Conservation (phyloP, 208 protist genomes). For the Trypanosoma scelopori region DNA sequence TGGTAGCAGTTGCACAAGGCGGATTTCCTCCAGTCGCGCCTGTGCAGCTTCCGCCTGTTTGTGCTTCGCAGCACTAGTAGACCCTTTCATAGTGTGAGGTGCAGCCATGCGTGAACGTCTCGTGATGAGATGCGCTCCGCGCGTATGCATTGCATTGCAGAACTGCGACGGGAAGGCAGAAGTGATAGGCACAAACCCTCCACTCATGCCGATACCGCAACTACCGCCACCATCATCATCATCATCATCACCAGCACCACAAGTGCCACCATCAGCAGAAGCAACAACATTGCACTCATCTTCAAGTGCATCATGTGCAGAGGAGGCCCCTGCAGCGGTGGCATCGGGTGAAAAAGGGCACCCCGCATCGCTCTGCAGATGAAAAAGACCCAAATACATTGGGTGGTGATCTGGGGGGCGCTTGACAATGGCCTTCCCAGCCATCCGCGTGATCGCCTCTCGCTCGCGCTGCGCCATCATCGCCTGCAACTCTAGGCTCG, state of each 20-base stretch:
- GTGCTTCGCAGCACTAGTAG: background rate
- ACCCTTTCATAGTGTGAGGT: background rate
- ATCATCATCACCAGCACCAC: background rate
- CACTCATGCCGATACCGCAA: too few species aligned
- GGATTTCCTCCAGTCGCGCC: constrained; percentile 20
- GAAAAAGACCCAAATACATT: constrained; percentile 50
- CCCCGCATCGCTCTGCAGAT: background rate
- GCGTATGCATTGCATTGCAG: background rate
- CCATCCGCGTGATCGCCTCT: background rate
- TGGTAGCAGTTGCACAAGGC: constrained; percentile 14
- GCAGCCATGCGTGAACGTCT: background rate
- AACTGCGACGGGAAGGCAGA: background rate
- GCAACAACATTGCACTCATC: background rate
- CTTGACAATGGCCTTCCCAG: constrained; percentile 48
- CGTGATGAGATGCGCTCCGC: constrained; percentile 8
- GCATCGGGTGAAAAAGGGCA: background rate
- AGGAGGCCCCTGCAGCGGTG: background rate
- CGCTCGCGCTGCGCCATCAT: constrained; percentile 4
- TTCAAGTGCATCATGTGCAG: background rate
- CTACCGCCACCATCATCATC: too few species aligned
- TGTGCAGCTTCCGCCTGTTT: background rate
- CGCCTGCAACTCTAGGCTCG: background rate
- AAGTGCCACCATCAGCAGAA: background rate
- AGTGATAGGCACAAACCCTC: too few species aligned
- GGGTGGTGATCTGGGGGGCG: constrained; percentile 50